Base-by-base conservation (phyloP, 805 yeast species). In the Ogataea thermomethanolica region DNA sequence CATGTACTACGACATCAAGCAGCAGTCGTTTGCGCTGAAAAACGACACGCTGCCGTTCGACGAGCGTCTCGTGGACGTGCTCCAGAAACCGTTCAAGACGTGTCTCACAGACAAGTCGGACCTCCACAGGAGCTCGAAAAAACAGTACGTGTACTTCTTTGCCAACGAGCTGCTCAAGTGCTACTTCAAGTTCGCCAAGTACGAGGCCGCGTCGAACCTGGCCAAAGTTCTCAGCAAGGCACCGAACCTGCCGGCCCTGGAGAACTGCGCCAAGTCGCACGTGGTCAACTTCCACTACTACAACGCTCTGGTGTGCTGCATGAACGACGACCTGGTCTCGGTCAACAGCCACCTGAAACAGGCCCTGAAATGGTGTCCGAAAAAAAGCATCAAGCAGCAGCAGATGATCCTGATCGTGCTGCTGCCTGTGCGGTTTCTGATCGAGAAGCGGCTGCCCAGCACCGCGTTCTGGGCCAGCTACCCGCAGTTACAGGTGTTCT, bases 101-200 rank as follows among this genome's bases (percentile, higher is more conserved):
- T 85, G 95, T 46, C 66, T 89, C 31, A 85, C 84, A 47, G 96
- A 89, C 60, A 73, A 90, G 43, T 79, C 78, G 45, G 73, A 76
- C n/a, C 74, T 73, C 21, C 34, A 59, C 14, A 36, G 33, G 0
- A 51, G 53, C 10, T 76, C 82, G 45, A 83, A 84, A 55, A 71
- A 81, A 52, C 61, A 63, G 47, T 84, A 81, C 35, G 79, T 84
- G 13, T 85, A 81, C 61, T 80, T 75, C 60, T 82, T 87, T 57
- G 74, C 84, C 13, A 80, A 81, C 28, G 73, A 79, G 39, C 73
- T 88, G 43, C 78, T 87, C 59, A 77, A 76, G 50, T 70, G 84
- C 17, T 88, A 86, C 61, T 79, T 81, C 66, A 70, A 70, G 50
- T 65, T 87, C 48, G 70, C 74, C 32, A 84, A 84, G 53, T 67